Evolutionary conservation across 352 stramenopile genomes (phyloP).

Genomic region (Phytophthora palmivora): DNA sequence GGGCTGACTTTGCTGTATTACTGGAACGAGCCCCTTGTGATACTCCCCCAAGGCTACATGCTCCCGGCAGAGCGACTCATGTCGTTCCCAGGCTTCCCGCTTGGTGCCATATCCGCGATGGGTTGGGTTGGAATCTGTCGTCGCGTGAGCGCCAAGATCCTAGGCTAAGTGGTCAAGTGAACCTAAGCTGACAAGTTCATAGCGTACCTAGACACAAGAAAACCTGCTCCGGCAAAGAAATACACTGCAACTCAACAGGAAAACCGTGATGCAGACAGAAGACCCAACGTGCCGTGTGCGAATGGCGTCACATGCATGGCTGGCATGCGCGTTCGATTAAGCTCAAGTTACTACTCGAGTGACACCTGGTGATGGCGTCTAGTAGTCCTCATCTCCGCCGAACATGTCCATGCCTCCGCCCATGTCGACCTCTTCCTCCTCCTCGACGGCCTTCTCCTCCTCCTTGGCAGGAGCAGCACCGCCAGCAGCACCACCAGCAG

Average conservation of each 20-base stretch:
- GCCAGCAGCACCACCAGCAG: slow-evolving; percentile 45
- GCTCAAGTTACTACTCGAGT: slow-evolving; percentile 47
- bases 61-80: slow-evolving; percentile 80
- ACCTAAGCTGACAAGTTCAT: slow-evolving; percentile 5
- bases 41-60: slow-evolving; percentile 80
- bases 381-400: slow-evolving; percentile 84
- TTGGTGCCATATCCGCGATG: slow-evolving; percentile 77
- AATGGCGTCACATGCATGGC: slow-evolving; percentile 50
- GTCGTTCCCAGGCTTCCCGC: slow-evolving; percentile 77
- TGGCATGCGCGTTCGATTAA: slow-evolving; percentile 59
- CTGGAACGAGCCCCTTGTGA: slow-evolving; percentile 78
- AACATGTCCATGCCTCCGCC: slow-evolving; percentile 89
- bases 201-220: neutral
- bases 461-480: slow-evolving; percentile 56
- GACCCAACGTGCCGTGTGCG: slow-evolving; percentile 40
- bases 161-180: slow-evolving; percentile 43
- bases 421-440: slow-evolving; percentile 85
- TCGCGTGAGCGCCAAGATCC: slow-evolving; percentile 73
- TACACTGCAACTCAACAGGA: no score
- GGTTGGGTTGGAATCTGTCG: slow-evolving; percentile 80
- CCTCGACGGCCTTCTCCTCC: slow-evolving; percentile 74
- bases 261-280: slow-evolving; percentile 3
- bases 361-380: slow-evolving; percentile 38
- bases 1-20: slow-evolving; percentile 64
- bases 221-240: slow-evolving; percentile 24